Percentiles rank a stretch among this genome's conserved stretches.
Evolutionary conservation across 169 alveolate species (phyloP).

Genomic region (Eimeria mitis): DNA sequence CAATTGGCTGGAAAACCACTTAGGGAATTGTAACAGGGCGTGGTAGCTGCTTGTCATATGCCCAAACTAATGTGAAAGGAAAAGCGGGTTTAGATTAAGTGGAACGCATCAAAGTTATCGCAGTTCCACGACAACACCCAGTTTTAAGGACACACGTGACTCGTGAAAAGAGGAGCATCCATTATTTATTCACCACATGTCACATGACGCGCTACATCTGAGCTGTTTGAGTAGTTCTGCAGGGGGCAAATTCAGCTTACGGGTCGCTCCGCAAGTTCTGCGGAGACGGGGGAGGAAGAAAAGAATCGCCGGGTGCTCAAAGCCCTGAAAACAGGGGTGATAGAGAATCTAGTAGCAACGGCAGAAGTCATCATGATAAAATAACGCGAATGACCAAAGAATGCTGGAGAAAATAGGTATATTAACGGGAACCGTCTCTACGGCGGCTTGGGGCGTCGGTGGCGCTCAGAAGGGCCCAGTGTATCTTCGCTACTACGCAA

Average conservation of each 20-base stretch:
- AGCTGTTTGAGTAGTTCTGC: background rate
- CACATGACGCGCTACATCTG: background rate
- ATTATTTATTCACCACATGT: background rate
- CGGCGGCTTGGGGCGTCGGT: background rate
- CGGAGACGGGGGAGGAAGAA: conserved; percentile 11
- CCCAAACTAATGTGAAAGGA: background rate
- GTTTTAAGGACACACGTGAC: background rate
- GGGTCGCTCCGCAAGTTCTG: background rate
- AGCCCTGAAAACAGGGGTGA: background rate
- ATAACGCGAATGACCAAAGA: background rate
- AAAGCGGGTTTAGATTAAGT: background rate
- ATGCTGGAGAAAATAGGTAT: background rate
- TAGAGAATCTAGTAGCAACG: background rate
- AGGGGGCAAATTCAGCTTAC: background rate
- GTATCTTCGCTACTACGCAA: background rate
- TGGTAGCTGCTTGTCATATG: no score
- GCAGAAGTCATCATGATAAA: background rate
- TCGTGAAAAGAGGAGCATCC: background rate
- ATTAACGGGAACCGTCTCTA: background rate
- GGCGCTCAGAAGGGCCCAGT: background rate
- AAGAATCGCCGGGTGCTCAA: background rate
- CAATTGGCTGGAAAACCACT: background rate
- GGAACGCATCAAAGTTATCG: background rate
- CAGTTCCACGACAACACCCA: background rate
- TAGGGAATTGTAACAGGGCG: background rate